Conservation (phyloP, 2,329 filamentous ascomycete genomes). For the Zopfia rhizophila region DNA sequence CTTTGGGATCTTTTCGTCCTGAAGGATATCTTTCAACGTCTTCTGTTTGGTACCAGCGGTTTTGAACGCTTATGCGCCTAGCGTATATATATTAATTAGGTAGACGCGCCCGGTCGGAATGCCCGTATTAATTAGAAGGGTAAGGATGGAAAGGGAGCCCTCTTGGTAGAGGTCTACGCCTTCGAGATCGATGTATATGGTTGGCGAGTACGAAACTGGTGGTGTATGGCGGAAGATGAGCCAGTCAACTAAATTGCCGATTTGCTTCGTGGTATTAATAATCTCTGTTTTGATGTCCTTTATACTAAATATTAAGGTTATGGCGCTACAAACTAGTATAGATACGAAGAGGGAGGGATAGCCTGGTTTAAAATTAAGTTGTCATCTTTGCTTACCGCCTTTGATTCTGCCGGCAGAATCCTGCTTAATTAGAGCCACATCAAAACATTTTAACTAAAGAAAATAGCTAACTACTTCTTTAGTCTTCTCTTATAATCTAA, state of each 20-base stretch:
- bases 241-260: conserved; percentile 33
- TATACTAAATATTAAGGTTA: too few relatives aligned
- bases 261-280: conserved; percentile 34
- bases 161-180: conserved; percentile 30
- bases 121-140: conserved; percentile 25
- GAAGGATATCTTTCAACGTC: conserved; percentile 35
- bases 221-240: conserved; percentile 33
- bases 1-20: conserved; percentile 25
- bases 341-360: too few relatives aligned
- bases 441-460: too few relatives aligned
- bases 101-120: conserved; percentile 15
- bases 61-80: conserved; percentile 31
- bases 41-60: conserved; percentile 15
- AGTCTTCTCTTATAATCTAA: too few relatives aligned
- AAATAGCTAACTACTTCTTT: too few relatives aligned
- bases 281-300: conserved; percentile 32
- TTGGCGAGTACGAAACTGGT: conserved; percentile 21
- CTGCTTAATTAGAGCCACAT: too few relatives aligned
- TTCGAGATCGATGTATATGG: conserved; percentile 34
- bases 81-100: conserved; percentile 34
- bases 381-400: too few relatives aligned
- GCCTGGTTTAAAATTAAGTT: too few relatives aligned
- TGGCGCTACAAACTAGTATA: too few relatives aligned
- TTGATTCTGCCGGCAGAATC: too few relatives aligned
- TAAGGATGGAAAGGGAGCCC: conserved; percentile 30